Evolutionary conservation across 2,329 filamentous ascomycete species (phyloP).

Genomic region (Fusarium sororula): DNA sequence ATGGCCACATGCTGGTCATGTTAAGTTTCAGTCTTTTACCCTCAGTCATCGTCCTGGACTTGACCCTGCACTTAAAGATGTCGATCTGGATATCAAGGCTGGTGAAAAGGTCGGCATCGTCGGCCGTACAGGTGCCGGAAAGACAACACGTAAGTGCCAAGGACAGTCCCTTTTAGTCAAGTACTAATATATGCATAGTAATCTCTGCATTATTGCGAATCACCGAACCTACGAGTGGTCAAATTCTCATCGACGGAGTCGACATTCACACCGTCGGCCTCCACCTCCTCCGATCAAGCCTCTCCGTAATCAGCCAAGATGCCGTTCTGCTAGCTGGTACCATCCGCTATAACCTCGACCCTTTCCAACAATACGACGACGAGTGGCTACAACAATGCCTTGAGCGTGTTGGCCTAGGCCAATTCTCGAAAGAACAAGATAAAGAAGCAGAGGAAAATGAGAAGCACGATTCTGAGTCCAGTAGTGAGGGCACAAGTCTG

Average conservation of each 20-base stretch:
- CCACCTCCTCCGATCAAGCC: slow-evolving; percentile 9
- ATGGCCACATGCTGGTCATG: slow-evolving; percentile 5
- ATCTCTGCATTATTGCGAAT: slow-evolving; percentile 15
- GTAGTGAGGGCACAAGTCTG: not conserved
- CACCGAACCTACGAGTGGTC: slow-evolving; percentile 15
- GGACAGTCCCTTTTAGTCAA: rapidly evolving
- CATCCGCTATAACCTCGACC: slow-evolving; percentile 23
- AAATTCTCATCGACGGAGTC: slow-evolving; percentile 15
- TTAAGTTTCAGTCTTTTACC: slow-evolving; percentile 17
- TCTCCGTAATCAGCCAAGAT: slow-evolving; percentile 29
- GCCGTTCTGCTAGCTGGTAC: slow-evolving; percentile 18
- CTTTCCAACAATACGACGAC: slow-evolving; percentile 23
- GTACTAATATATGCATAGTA: not conserved
- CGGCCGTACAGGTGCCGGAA: slow-evolving; percentile 20
- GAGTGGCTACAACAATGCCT: slow-evolving; percentile 17
- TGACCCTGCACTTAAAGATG: slow-evolving; percentile 8
- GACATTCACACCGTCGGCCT: slow-evolving; percentile 23
- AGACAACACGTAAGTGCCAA: slow-evolving; percentile 4
- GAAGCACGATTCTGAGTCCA: not conserved
- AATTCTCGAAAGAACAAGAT: not conserved
- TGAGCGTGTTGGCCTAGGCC: not conserved
- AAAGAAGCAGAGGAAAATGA: not conserved
- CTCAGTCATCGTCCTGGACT: slow-evolving; percentile 17
- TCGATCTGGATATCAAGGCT: slow-evolving; percentile 2
- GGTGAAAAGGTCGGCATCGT: slow-evolving; percentile 21